phyloP scores from a whole-genome alignment of 441 rosid species.

The Mallotus repandus region DNA sequence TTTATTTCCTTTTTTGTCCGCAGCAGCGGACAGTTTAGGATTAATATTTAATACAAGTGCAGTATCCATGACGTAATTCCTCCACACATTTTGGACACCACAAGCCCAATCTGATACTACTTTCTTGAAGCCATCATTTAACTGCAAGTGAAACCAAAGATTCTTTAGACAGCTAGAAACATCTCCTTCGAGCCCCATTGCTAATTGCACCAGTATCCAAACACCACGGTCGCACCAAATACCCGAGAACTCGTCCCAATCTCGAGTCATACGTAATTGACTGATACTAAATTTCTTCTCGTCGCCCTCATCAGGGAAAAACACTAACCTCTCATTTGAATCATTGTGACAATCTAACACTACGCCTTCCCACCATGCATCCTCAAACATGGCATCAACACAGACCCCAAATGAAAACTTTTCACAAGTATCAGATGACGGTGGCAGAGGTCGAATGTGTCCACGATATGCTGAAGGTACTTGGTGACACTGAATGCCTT shows the following conservation, averaged over 20 bases:
- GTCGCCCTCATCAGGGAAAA: constrained; percentile 47
- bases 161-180: constrained; percentile 27
- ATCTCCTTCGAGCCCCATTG: constrained; percentile 31
- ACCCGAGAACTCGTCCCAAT: constrained; percentile 43
- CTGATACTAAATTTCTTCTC: constrained; percentile 28
- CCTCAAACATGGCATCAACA: constrained; percentile 42
- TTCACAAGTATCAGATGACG: constrained; percentile 4
- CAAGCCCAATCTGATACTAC: constrained; percentile 48
- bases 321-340: constrained; percentile 38
- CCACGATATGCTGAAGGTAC: constrained; percentile 40
- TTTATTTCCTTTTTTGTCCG: neutral
- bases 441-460: constrained; percentile 27
- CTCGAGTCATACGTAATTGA: constrained; percentile 31
- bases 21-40: neutral
- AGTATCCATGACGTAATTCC: constrained; percentile 31
- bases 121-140: constrained; percentile 38
- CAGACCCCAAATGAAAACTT: constrained; percentile 39
- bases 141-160: constrained; percentile 39
- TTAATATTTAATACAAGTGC: constrained; percentile 16
- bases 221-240: constrained; percentile 38
- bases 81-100: constrained; percentile 37
- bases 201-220: constrained; percentile 40
- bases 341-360: constrained; percentile 34
- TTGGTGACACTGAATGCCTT: constrained; percentile 37
- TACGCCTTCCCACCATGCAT: constrained; percentile 57